A percentile compares a stretch with the other conserved stretches of the same genome.
These are phyloP conservation scores for Chytridium lagenaria DNA, from an alignment of 371 early-diverging fungal genomes.

Conservation along the genomic window DNA sequence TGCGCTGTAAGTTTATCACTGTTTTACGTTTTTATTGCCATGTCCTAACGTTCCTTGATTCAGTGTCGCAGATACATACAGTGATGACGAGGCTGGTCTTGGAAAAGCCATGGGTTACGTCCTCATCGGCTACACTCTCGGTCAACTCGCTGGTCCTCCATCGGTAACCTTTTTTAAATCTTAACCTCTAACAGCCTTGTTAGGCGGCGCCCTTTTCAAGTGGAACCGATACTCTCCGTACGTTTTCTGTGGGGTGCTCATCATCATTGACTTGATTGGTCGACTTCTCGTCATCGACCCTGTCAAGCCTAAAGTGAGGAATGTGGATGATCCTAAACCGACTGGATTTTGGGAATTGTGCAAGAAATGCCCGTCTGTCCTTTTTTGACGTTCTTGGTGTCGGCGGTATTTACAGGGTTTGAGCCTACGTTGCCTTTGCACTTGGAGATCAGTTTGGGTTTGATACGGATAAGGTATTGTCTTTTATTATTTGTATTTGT, in stretches of 20 bases:
- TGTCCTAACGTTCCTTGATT: no score
- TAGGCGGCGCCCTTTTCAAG: slow-evolving; percentile 71
- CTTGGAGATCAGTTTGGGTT: slow-evolving; percentile 24
- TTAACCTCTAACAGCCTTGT: neutral
- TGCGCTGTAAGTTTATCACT: slow-evolving; percentile 37
- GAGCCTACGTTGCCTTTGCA: slow-evolving; percentile 26
- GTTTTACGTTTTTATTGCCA: neutral
- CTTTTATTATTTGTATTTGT: neutral
- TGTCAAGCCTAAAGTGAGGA: neutral
- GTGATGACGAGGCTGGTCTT: slow-evolving; percentile 60
- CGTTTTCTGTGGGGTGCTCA: slow-evolving; percentile 72
- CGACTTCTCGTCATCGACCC: slow-evolving; percentile 69
- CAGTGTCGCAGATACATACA: slow-evolving; percentile 82
- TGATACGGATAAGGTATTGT: neutral
- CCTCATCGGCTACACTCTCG: slow-evolving; percentile 71
- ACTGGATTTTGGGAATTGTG: neutral
- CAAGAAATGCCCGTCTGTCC: neutral
- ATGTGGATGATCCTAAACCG: neutral
- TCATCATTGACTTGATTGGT: slow-evolving; percentile 71
- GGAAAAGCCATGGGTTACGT: slow-evolving; percentile 82
- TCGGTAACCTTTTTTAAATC: neutral
- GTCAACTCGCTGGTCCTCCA: slow-evolving; percentile 77
- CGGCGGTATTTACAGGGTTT: slow-evolving; percentile 4
- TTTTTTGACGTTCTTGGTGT: neutral
- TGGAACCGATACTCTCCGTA: slow-evolving; percentile 76